Evolutionary conservation across 1,284 basidiomycete species (phyloP).

Genomic region (Coniferiporia weirii): DNA sequence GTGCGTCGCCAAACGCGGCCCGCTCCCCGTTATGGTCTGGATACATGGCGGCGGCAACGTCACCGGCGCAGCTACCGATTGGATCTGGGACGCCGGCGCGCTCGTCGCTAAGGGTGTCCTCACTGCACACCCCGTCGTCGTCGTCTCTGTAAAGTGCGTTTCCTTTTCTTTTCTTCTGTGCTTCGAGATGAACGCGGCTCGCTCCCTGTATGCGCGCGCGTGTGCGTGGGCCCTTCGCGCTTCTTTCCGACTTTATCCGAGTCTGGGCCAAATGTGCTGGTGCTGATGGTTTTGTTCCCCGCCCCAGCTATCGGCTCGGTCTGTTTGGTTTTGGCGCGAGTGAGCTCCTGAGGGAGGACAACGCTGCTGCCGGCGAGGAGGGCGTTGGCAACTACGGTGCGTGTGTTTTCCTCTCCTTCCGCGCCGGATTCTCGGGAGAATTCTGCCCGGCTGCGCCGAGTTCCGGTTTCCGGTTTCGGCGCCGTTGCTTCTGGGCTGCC

Average conservation of each 20-base stretch:
- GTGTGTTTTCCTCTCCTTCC: constrained; percentile 19
- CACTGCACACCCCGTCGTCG: constrained; percentile 55
- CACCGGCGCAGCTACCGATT: constrained; percentile 61
- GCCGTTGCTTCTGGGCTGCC: background rate
- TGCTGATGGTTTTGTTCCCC: background rate
- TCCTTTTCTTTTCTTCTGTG: no score
- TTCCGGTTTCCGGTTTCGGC: no score
- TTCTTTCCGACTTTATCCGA: constrained; percentile 2
- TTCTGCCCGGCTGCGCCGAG: background rate
- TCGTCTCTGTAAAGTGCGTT: constrained; percentile 72
- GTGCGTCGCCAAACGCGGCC: constrained; percentile 19
- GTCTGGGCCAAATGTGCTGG: background rate
- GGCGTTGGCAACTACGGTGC: constrained; percentile 74
- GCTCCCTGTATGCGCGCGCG: background rate
- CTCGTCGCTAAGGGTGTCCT: constrained; percentile 61
- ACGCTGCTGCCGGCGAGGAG: constrained; percentile 52
- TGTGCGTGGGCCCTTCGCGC: no score
- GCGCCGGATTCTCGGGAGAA: background rate
- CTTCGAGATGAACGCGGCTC: background rate
- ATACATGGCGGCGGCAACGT: constrained; percentile 69
- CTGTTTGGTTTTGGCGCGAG: constrained; percentile 68
- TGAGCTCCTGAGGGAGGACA: constrained; percentile 58
- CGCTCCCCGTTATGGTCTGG: constrained; percentile 73
- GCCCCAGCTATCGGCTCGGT: constrained; percentile 63
- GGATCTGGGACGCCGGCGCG: constrained; percentile 68